phyloP scores from a whole-genome alignment of 2,329 filamentous ascomycete species.

The Penicillium polonicum region DNA sequence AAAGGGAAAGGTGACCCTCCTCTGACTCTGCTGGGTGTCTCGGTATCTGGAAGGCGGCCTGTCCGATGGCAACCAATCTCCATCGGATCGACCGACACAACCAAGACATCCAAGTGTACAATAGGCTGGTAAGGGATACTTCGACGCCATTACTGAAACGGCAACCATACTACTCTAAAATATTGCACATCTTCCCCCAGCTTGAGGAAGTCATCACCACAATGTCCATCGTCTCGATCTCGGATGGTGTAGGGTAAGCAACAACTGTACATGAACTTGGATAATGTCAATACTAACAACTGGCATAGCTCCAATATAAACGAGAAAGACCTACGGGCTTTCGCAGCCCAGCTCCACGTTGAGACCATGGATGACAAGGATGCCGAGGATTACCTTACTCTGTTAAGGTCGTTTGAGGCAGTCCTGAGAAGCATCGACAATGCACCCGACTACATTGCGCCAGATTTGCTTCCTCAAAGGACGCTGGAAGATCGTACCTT shows the following conservation, averaged over 20 bases:
- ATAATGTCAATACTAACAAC: background rate
- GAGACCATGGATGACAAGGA: background rate
- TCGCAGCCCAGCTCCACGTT: conserved; percentile 1
- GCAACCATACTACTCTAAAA: too few relatives aligned
- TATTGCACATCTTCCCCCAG: background rate
- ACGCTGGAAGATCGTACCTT: conserved; percentile 24
- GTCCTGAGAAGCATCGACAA: conserved; percentile 28
- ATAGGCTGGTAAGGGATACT: background rate
- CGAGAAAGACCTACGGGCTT: background rate
- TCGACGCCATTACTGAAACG: too few relatives aligned
- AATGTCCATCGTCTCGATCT: background rate
- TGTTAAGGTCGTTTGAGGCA: conserved; percentile 29
- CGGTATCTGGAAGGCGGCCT: background rate
- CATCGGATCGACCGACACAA: background rate
- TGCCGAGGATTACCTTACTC: conserved; percentile 22
- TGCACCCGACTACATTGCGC: conserved; percentile 39
- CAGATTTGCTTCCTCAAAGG: conserved; percentile 30
- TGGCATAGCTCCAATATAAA: conserved; percentile 3
- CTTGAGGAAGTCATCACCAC: background rate
- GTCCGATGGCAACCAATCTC: background rate
- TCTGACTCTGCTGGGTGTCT: background rate
- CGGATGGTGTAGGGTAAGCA: background rate
- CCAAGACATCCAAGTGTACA: too few relatives aligned
- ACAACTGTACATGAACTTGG: background rate
- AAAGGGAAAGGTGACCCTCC: rapidly evolving